Evolutionary conservation across 192 early-diverging fungal species (phyloP).

Genomic region (Linnemannia schmuckeri): DNA sequence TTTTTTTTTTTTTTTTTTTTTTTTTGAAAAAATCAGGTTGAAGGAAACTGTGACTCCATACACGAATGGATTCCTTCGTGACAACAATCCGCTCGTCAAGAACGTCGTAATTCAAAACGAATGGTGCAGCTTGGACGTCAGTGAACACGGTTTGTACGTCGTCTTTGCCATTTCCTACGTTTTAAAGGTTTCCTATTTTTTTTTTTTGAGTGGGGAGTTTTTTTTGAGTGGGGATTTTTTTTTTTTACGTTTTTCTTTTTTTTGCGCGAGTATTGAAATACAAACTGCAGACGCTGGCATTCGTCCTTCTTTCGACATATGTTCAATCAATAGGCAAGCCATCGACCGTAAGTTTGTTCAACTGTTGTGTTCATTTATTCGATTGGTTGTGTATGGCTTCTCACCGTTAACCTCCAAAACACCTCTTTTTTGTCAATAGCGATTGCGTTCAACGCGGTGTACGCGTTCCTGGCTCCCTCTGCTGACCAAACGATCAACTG

Average conservation of each 20-base stretch:
- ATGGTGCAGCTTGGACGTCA: constrained; percentile 10
- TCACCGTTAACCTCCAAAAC: not conserved
- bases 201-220: too few species aligned
- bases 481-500: constrained; percentile 11
- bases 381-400: not conserved
- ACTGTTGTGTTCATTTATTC: not conserved
- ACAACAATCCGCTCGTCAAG: constrained; percentile 13
- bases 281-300: too few species aligned
- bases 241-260: not conserved
- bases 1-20: not conserved
- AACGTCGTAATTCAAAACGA: constrained; percentile 25
- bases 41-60: constrained; percentile 26
- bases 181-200: too few species aligned
- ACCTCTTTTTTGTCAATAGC: not conserved
- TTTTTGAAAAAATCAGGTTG: not conserved
- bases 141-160: not conserved
- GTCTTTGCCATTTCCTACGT: too few species aligned
- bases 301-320: not conserved
- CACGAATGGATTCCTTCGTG: constrained; percentile 14
- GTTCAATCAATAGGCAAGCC: not conserved
- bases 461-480: constrained; percentile 22
- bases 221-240: too few species aligned
- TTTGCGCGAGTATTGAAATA: not conserved
- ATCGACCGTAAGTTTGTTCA: constrained; percentile 10
- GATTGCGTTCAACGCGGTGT: constrained; percentile 8